These are phyloP conservation scores for Wickerhamomyces bisporus DNA, from an alignment of 805 yeast genomes.

Conservation along the genomic window DNA sequence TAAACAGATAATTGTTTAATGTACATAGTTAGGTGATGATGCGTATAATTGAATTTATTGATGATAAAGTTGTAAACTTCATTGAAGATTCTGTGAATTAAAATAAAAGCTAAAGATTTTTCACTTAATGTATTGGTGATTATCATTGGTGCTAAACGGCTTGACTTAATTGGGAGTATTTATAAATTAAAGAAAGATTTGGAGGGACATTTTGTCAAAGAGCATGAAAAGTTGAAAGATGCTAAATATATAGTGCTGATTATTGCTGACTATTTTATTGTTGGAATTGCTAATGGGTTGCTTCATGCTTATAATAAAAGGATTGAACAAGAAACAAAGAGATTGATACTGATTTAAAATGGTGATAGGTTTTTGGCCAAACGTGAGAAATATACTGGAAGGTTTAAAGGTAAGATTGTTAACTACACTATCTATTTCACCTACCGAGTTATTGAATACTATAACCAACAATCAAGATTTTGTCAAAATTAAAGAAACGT, in stretches of 20 bases:
- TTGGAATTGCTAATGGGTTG: slow-evolving; percentile 29
- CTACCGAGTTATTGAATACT: background rate
- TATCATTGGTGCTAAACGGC: slow-evolving; percentile 28
- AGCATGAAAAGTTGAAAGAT: slow-evolving; percentile 11
- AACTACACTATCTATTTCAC: slow-evolving; percentile 11
- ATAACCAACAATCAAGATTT: slow-evolving; percentile 6
- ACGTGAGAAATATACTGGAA: slow-evolving; percentile 3
- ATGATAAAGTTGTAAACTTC: slow-evolving; percentile 15
- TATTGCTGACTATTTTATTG: slow-evolving; percentile 30
- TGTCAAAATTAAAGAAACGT: slow-evolving; percentile 7
- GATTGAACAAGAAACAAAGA: slow-evolving; percentile 9
- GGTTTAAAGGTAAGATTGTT: slow-evolving; percentile 9
- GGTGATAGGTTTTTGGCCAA: slow-evolving; percentile 1
- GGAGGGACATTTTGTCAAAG: slow-evolving; percentile 9
- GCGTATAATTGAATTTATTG: slow-evolving; percentile 4
- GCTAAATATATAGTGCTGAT: slow-evolving; percentile 26
- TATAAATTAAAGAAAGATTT: slow-evolving; percentile 12
- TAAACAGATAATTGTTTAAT: too few relatives aligned
- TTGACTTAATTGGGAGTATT: slow-evolving; percentile 21
- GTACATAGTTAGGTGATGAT: background rate
- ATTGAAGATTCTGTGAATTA: slow-evolving; percentile 9
- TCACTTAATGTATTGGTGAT: slow-evolving; percentile 23
- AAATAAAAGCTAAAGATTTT: slow-evolving; percentile 10
- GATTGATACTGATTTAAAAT: slow-evolving; percentile 15
- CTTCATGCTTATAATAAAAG: slow-evolving; percentile 16